Evolutionary conservation across 1,139 yeast genomes (phyloP), one percentile per base, ranked within the genome.

Genomic region (Saccharomyces hybrid): DNA sequence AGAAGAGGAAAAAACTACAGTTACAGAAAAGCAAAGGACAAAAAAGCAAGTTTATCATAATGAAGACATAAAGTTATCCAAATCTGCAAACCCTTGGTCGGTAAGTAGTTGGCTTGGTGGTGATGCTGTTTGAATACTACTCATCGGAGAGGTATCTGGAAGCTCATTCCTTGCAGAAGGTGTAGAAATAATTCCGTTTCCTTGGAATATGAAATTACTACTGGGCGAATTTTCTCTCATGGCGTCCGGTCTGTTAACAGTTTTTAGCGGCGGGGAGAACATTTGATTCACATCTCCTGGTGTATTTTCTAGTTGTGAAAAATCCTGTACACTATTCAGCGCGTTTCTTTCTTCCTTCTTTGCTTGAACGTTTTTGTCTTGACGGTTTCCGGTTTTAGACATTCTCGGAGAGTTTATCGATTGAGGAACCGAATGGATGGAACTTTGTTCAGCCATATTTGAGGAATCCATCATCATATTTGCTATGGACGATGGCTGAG

Each of bases 41-140:
- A 9, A 47, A 47, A 8, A 23, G 14, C 41, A 47, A 23, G n/a
- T 47, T 16, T 28, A 38, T 52, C 53, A 58, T 44, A 58, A 53
- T 19, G 59, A 57, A 13, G 66, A 61, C 63, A 66, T 62, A 47
- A 66, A 61, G 52, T 63, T 63, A 56, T 66, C 70, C 52, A 66
- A 54, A 46, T 66, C 70, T 7, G 65, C 63, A 49, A 64, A 65
- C 6, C 62, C 61, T 54, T 61, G 61, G 29, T 62, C 63, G 5
- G 63, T 57, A 13, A 63, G 51, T 23, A 62, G 48, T 42, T 63
- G 64, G 19, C 61, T 60, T 25, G 65, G 65, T 5, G 64, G 60
- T 1, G 63, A 61, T 13, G 58, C 55, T 9, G 54, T 51, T 48
- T 59, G 64, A 41, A 58, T 54, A 27, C 57, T 54, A 26, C 58